Evolutionary conservation across 1,284 basidiomycete species (phyloP), one percentile per base, ranked within the genome.

Genomic region (Pseudozyma hubeiensis): DNA sequence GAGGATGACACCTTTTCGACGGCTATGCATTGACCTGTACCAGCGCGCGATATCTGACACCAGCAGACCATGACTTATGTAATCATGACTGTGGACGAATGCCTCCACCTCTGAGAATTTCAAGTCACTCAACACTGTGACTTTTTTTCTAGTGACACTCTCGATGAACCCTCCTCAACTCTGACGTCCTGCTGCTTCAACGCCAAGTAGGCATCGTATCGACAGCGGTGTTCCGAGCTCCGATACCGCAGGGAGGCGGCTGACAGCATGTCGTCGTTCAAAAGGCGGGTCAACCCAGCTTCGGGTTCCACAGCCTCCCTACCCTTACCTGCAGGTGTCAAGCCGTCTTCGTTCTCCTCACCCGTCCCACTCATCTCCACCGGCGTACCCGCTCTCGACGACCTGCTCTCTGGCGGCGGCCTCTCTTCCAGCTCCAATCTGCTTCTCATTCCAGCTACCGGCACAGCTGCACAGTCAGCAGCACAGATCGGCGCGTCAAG

Each of bases 371-470:
- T 93, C 65, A 89, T 91, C 17, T 95, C 94, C 0, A 93, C 93
- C 4, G 97, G 96, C 2, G 90, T 98, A 6, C 90, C 93, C 13
- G 94, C 94, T 5, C 88, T 99, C n/a, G 96, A 99, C 85, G 97
- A 99, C 82, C 89, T 98, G 62, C 89, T 98, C 35, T 94, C 93
- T 62, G 93, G 93, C 30, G 71, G 77, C 19, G 96, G 96, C 14
- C 85, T 97, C n/a, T 93, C 95, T 16, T 88, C 95, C 48, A 91
- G 92, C 13, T 91, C 91, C 62, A 88, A 89, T 10, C 85, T 93
- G 41, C 87, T 91, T 35, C 86, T 94, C 43, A 88, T 92, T 41
- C 80, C 80, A 3, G 64, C 73, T 2, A 60, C 68, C 0, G 70
- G 74, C 5, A 79, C 77, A 9, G 77, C 77, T 4, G 61, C 73